Conservation (phyloP, 2,329 filamentous ascomycete species). For the Phyllosticta paracitricarpa region DNA sequence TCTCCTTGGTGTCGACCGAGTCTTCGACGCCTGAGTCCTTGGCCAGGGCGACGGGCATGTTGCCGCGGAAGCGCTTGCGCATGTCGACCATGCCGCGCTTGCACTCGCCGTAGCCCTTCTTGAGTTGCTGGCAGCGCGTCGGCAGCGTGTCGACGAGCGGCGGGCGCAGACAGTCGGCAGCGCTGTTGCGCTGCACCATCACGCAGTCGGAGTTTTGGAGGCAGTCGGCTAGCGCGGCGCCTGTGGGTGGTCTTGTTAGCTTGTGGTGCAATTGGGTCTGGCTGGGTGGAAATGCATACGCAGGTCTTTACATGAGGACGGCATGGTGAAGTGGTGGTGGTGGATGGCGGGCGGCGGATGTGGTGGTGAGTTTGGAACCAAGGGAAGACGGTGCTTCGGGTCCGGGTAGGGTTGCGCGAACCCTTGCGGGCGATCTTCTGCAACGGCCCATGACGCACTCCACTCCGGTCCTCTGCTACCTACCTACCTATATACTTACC, state of each 20-base stretch:
- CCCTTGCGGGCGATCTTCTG: neutral
- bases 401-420: neutral
- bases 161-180: slow-evolving; percentile 76
- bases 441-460: neutral
- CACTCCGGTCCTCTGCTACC: too few species aligned
- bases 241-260: slow-evolving; percentile 37
- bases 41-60: slow-evolving; percentile 59
- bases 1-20: slow-evolving; percentile 11
- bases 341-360: neutral
- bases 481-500: too few species aligned
- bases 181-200: slow-evolving; percentile 78
- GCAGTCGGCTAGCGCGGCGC: slow-evolving; percentile 84
- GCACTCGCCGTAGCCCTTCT: slow-evolving; percentile 88
- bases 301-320: slow-evolving; percentile 93
- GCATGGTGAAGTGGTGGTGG: slow-evolving; percentile 50
- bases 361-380: neutral
- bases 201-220: slow-evolving; percentile 96
- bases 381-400: neutral
- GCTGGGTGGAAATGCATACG: slow-evolving; percentile 47
- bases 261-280: neutral
- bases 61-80: slow-evolving; percentile 95
- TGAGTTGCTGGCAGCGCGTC: slow-evolving; percentile 80
- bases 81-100: slow-evolving; percentile 96
- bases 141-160: slow-evolving; percentile 77
- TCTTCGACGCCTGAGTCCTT: slow-evolving; percentile 23